Evolutionary conservation across 352 stramenopile genomes (phyloP), one percentile per base, ranked within the genome.

Genomic region (Globisporangium irregulare): DNA sequence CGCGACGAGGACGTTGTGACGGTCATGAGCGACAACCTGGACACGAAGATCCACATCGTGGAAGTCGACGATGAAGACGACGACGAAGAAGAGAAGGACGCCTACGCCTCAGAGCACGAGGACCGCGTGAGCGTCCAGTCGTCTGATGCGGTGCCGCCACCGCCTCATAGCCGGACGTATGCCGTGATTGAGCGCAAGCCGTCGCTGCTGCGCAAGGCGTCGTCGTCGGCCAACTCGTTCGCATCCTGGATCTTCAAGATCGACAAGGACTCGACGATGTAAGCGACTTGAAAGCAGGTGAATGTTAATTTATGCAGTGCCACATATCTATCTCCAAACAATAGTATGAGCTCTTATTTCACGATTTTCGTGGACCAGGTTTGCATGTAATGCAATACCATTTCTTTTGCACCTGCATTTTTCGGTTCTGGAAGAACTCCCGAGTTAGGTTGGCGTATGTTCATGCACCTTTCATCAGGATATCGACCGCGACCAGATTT

Each of bases 1-100:
- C 69, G 59, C 27, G 74, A 73, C 22, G 71, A 85, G n/a, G 69
- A 82, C 20, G 46, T 85, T 18, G 75, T 85, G 18, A 64, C 78
- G 7, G 34, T 85, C 5, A 62, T 75, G 65, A 59, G 55, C 15
- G 67, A 79, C 20, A 56, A 34, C 2, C 34, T 62, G n/a, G 58
- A 71, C 43, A 50, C 60, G 24, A n/a, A 32, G 1, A 59, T 54
- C 4, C 60, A 57, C 38, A 43, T 65, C 29, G 53, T 48, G 0
- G 59, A 57, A 41, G n/a, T 46, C 1, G 18, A 62, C 2, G 57
- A 71, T 14, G 66, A 65, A 29, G 27, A 29, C 6, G 9, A 61
- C 6, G 32, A 34, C 29, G 58, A 66, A 2, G 62, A 51, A 51
- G 46, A 20, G 10, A 53, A 60, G n/a, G 18, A 55, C 36, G 51